phyloP scores from a whole-genome alignment of 257 asterid species.

The Solanum gracilifrons region DNA sequence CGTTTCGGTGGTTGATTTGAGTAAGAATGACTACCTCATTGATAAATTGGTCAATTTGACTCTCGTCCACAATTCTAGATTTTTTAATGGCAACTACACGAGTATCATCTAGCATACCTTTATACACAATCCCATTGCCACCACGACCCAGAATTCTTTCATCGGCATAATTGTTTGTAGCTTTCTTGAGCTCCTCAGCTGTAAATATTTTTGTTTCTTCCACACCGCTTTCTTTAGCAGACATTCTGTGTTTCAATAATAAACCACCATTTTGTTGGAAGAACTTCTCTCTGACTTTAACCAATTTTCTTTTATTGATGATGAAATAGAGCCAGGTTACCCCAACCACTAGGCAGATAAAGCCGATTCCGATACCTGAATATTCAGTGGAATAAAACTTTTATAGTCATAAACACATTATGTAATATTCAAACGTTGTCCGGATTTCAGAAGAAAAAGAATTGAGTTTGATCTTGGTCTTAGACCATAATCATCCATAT shows the following conservation, averaged over 20 bases:
- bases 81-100: background rate
- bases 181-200: background rate
- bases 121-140: background rate
- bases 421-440: background rate
- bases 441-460: background rate
- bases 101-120: background rate
- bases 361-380: background rate
- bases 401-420: background rate
- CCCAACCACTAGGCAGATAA: background rate
- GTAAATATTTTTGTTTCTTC: background rate
- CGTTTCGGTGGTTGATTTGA: background rate
- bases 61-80: background rate
- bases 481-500: too few relatives aligned
- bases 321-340: background rate
- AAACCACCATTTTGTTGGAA: background rate
- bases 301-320: background rate
- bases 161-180: background rate
- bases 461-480: background rate
- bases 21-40: background rate
- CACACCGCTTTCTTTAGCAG: background rate
- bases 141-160: background rate
- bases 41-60: background rate
- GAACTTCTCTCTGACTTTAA: background rate
- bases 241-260: background rate
- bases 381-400: background rate